A percentile compares a stretch with the other conserved stretches of the same genome.
Conservation (phyloP, 768 basidiomycete genomes). For the Boletus rufocinnamomeus region DNA sequence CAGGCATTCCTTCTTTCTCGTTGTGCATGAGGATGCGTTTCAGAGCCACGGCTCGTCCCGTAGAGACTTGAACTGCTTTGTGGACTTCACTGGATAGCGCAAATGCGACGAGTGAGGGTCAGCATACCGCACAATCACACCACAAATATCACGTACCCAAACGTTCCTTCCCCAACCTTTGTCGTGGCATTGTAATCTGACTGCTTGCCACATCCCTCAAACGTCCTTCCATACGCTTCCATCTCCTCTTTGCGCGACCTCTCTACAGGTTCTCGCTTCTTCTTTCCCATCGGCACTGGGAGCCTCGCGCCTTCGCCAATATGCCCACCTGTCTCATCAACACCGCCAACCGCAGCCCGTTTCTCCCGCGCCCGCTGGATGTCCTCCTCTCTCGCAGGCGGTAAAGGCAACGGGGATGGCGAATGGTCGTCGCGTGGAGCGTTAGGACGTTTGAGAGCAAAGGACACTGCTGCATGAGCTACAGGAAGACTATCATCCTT, state of each 20-base stretch:
- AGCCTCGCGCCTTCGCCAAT: slow-evolving; percentile 2
- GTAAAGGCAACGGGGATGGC: slow-evolving; percentile 41
- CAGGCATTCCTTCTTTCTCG: slow-evolving; percentile 95
- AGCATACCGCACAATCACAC: slow-evolving; percentile 9
- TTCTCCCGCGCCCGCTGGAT: slow-evolving; percentile 30
- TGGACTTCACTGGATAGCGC: slow-evolving; percentile 73
- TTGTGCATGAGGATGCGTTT: slow-evolving; percentile 97
- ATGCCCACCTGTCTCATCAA: slow-evolving; percentile 11
- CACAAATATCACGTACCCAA: slow-evolving; percentile 65
- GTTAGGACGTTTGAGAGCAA: slow-evolving; percentile 45
- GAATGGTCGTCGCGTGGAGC: slow-evolving; percentile 51
- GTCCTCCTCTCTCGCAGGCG: slow-evolving; percentile 33
- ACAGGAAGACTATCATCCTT: slow-evolving; percentile 39
- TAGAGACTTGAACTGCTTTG: slow-evolving; percentile 71
- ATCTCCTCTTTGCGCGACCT: slow-evolving; percentile 66
- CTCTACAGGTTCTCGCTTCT: slow-evolving; percentile 46
- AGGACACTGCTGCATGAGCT: slow-evolving; percentile 43
- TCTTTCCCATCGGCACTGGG: slow-evolving; percentile 15
- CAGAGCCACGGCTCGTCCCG: slow-evolving; percentile 71
- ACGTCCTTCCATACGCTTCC: slow-evolving; percentile 64
- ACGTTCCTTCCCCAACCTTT: slow-evolving; percentile 96
- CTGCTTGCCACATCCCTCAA: slow-evolving; percentile 70
- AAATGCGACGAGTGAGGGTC: slow-evolving; percentile 3
- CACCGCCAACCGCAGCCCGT: slow-evolving; percentile 12
- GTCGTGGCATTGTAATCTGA: slow-evolving; percentile 78